Base-by-base conservation (phyloP, 164 flowering plant genomes). In the Paratinospora sagittata region DNA sequence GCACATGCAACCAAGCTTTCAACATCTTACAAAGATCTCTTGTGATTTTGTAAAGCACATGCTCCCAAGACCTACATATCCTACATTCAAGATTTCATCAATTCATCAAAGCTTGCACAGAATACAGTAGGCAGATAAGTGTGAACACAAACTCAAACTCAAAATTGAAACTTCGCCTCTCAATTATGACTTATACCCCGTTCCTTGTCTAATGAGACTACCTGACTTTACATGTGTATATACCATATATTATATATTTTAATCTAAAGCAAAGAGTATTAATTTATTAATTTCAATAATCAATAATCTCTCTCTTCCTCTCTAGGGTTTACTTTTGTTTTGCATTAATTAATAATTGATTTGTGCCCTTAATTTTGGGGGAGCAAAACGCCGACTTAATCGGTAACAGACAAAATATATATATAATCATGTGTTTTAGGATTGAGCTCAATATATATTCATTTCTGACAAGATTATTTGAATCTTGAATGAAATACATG, bases 331-430 rank as follows among this genome's bases (percentile, higher is more conserved):
- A 16, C 1, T 72, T 65, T 8, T 10, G 6, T 65, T 47, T 65
- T 16, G 23, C 8, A 13, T 55, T 37, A n/a, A n/a, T n/a, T 65
- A 14, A 24, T 36, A 21, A n/a, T n/a, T n/a, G 63, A 10, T 72
- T 23, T 69, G 75, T 66, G 65, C 23, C 69, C 68, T 66, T 72
- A 36, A 58, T 55, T 57, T 66, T 39, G 1, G 65, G 70, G 70
- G 52, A 73, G 23, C 69, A 72, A 72, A 52, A 71, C 62, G 33
- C 73, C 33, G 47, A n/a, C 67, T 17, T 2, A 36, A 14, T 23
- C 2, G 24, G 37, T 37, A 24, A 39, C 8, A 12, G n/a, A 47
- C 55, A 67, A 67, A 45, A 66, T 66, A n/a, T 11, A n/a, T 11
- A 67, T 17, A 19, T 63, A 63, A 27, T 2, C 67, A 63, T 8